phyloP scores from a whole-genome alignment of 176 grass and related monocot species.

The Aechmea fasciata region DNA sequence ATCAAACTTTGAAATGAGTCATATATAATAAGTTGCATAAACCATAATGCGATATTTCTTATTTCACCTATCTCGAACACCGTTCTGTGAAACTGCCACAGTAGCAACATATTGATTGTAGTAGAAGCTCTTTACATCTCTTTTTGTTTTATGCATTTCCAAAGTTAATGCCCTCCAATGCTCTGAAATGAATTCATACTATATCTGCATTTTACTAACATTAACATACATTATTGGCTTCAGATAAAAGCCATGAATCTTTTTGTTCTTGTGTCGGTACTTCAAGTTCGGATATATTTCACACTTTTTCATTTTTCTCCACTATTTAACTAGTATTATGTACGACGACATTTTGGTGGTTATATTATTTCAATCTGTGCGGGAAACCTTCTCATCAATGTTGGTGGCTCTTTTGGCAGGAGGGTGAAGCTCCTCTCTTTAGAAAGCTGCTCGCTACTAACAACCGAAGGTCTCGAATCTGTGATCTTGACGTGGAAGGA shows the following conservation, averaged over 20 bases:
- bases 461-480: constrained; percentile 60
- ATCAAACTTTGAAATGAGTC: too few relatives aligned
- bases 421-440: constrained; percentile 65
- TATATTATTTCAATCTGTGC: constrained; percentile 1
- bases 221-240: neutral
- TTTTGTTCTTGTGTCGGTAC: neutral
- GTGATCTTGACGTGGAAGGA: constrained; percentile 70
- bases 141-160: neutral
- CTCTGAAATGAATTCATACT: neutral
- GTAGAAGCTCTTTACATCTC: neutral
- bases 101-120: neutral
- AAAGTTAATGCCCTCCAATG: neutral
- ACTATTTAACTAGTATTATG: neutral
- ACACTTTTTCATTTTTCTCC: neutral
- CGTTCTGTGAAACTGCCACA: neutral
- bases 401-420: constrained; percentile 20
- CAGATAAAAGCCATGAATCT: neutral
- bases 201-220: neutral
- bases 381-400: neutral
- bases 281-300: neutral
- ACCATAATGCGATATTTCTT: too few relatives aligned
- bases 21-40: too few relatives aligned
- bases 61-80: neutral
- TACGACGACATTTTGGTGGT: neutral
- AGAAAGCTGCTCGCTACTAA: constrained; percentile 71